A percentile compares a stretch with the other conserved stretches of the same genome.
These are phyloP conservation scores for Phytophthora agathidicida DNA, from an alignment of 352 stramenopile genomes.

Conservation along the genomic window DNA sequence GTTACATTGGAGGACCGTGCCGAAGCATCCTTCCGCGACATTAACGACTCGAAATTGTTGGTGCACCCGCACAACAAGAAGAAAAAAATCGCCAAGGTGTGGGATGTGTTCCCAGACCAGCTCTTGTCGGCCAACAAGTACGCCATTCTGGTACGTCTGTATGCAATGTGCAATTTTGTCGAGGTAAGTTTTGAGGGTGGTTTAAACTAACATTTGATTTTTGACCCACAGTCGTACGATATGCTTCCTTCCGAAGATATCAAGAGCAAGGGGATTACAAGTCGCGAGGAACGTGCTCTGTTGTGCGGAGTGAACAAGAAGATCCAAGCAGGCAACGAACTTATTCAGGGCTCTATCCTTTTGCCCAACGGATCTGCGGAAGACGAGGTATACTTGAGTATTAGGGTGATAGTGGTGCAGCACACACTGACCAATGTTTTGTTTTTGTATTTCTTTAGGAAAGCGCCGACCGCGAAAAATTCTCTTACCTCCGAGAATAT, in stretches of 20 bases:
- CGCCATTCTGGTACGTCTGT: slow-evolving; percentile 66
- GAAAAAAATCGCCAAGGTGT: slow-evolving; percentile 81
- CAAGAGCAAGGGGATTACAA: slow-evolving; percentile 74
- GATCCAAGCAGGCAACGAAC: slow-evolving; percentile 50
- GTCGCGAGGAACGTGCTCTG: slow-evolving; percentile 71
- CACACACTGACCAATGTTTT: slow-evolving; percentile 10
- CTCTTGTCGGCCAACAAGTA: slow-evolving; percentile 85
- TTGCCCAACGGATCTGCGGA: slow-evolving; percentile 61
- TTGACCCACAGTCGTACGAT: slow-evolving; percentile 73
- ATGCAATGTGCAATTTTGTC: neutral
- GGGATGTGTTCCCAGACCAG: slow-evolving; percentile 85
- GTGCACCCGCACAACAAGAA: slow-evolving; percentile 86
- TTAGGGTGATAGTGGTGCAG: neutral
- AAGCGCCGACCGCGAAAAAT: slow-evolving; percentile 72
- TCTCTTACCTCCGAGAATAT: slow-evolving; percentile 85
- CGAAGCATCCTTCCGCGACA: slow-evolving; percentile 79
- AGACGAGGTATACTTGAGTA: slow-evolving; percentile 46
- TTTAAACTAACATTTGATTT: slow-evolving; percentile 2
- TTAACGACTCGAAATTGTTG: slow-evolving; percentile 66
- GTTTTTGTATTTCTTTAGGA: slow-evolving; percentile 41
- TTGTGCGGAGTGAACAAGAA: slow-evolving; percentile 82
- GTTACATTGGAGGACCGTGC: slow-evolving; percentile 78
- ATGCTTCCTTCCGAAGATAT: slow-evolving; percentile 83
- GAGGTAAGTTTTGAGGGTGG: neutral
- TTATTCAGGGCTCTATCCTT: slow-evolving; percentile 79